Evolutionary conservation across 1,284 basidiomycete genomes (phyloP).

Genomic region (Puccinia coronata): DNA sequence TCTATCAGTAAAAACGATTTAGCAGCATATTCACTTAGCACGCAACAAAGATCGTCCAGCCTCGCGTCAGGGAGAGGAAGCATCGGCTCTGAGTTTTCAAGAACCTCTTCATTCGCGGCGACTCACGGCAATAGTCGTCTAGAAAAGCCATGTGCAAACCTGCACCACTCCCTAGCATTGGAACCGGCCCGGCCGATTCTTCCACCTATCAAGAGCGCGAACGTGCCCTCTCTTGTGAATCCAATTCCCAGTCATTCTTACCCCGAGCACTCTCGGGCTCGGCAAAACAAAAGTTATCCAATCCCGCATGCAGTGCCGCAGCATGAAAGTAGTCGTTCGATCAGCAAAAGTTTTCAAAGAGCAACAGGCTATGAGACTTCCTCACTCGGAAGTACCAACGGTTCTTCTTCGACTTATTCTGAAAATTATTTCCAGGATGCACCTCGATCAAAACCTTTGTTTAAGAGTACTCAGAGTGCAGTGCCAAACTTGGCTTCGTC

Average conservation of each 20-base stretch:
- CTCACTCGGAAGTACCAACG: neutral
- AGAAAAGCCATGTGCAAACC: conserved; percentile 15
- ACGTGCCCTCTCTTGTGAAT: neutral
- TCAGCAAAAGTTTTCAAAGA: neutral
- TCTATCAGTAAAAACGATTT: conserved; percentile 38
- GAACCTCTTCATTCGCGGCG: neutral
- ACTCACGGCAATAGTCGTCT: conserved; percentile 10
- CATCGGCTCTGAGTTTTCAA: conserved; percentile 7
- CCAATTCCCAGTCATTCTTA: neutral
- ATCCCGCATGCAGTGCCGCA: neutral
- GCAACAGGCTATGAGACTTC: neutral
- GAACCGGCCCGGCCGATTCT: conserved; percentile 24
- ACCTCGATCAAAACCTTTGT: neutral
- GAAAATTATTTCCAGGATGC: conserved; percentile 1
- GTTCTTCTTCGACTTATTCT: neutral
- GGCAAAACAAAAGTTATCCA: neutral
- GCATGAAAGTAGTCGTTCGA: neutral
- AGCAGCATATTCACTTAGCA: conserved; percentile 42
- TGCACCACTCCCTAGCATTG: neutral
- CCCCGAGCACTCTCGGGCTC: neutral
- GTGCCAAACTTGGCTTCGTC: conserved; percentile 2
- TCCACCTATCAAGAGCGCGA: conserved; percentile 27
- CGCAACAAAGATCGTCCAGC: conserved; percentile 20
- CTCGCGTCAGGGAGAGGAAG: neutral
- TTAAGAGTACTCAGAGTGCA: neutral